Evolutionary conservation across 1,284 basidiomycete genomes (phyloP).

Genomic region (Cystobasidium slooffiae): DNA sequence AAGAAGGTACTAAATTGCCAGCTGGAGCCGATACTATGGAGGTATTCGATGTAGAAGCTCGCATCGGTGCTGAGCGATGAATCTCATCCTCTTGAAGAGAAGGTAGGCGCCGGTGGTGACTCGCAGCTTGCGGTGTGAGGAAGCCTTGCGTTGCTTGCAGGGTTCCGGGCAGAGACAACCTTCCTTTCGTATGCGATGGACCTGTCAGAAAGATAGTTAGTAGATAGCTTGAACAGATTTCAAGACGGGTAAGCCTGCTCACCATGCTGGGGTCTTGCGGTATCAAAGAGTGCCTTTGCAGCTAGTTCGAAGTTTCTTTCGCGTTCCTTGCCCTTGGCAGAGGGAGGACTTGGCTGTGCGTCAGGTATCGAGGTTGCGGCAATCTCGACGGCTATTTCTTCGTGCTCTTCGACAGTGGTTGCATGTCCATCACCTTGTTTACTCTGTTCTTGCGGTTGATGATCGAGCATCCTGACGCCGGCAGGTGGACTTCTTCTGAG

Average conservation of each 20-base stretch:
- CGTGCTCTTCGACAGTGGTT: conserved; percentile 1
- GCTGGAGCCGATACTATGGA: conserved; percentile 2
- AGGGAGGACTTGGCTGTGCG: not conserved
- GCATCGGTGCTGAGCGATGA: conserved; percentile 33
- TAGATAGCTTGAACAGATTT: not conserved
- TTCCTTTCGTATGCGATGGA: not conserved
- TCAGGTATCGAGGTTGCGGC: not conserved
- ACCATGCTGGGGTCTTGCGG: not conserved
- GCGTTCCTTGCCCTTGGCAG: not conserved
- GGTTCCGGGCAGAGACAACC: not conserved
- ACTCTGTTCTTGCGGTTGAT: not conserved
- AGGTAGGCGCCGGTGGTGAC: conserved; percentile 3
- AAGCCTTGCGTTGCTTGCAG: not conserved
- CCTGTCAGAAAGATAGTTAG: not conserved
- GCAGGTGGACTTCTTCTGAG: conserved; percentile 35
- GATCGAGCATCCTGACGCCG: conserved; percentile 8
- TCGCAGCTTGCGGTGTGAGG: conserved; percentile 19
- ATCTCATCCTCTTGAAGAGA: conserved; percentile 2
- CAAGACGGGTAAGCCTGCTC: not conserved
- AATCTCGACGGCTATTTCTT: not conserved
- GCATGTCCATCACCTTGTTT: not conserved
- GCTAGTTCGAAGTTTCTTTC: conserved; percentile 19
- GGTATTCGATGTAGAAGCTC: conserved; percentile 3
- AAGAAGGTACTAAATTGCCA: not conserved
- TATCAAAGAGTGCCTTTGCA: conserved; percentile 29